A percentile compares a stretch with the other conserved stretches of the same genome.
These are phyloP conservation scores for Lentinula lateritia DNA, from an alignment of 768 basidiomycete species.

Conservation along the genomic window DNA sequence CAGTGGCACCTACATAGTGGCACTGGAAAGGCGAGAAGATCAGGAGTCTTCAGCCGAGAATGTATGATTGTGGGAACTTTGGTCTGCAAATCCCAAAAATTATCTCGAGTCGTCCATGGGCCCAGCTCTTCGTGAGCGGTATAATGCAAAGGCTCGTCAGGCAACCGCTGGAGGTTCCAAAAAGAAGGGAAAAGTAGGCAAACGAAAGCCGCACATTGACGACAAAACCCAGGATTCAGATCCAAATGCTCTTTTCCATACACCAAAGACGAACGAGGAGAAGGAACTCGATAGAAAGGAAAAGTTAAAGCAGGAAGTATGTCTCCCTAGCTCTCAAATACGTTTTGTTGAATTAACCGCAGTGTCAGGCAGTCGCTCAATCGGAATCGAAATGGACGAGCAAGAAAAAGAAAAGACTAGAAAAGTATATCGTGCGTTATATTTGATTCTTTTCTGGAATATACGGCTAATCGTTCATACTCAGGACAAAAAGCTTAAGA, in stretches of 20 bases:
- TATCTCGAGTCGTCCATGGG: neutral
- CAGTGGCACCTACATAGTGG: no score
- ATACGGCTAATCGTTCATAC: conserved; percentile 4
- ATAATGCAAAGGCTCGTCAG: conserved; percentile 66
- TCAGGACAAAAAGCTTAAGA: conserved; percentile 88
- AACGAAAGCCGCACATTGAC: conserved; percentile 16
- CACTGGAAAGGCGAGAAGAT: no score
- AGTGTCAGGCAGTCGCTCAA: conserved; percentile 37
- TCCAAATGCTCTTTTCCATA: conserved; percentile 54
- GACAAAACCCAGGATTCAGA: conserved; percentile 28
- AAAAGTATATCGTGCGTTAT: conserved; percentile 80
- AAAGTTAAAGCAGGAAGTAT: conserved; percentile 50
- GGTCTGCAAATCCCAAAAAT: no score
- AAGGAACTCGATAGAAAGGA: conserved; percentile 57
- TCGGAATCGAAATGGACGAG: conserved; percentile 68
- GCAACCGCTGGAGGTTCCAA: conserved; percentile 58
- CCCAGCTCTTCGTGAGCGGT: conserved; percentile 24
- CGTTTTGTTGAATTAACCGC: no score
- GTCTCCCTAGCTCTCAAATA: neutral
- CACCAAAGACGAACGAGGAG: conserved; percentile 53
- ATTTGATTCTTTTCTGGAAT: neutral
- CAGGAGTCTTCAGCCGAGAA: no score
- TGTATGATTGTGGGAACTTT: neutral
- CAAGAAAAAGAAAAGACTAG: conserved; percentile 86
- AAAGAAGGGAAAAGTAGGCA: conserved; percentile 53